Evolutionary conservation across 1,139 yeast genomes (phyloP), one percentile per base, ranked within the genome.

Genomic region (Suhomyces chickasaworum): DNA sequence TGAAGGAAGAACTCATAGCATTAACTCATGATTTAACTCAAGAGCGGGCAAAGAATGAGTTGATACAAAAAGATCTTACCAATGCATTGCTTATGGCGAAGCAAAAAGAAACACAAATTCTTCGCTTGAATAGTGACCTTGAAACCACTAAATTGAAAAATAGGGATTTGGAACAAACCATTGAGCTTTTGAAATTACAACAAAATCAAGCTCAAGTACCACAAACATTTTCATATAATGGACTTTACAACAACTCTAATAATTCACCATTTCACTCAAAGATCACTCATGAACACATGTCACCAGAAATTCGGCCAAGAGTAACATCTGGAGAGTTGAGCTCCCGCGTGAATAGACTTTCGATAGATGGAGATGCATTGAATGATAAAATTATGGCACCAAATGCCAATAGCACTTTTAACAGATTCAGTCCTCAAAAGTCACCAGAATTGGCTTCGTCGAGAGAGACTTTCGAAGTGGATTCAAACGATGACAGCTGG

Each of bases 401-500:
- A 46, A 56, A 56, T 18, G 36, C 40, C n/a, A 48, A 45, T 34
- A 41, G 47, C 22, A 44, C 51, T 22, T 44, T 46, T 42, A 52
- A 50, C 40, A 51, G 59, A 15, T 53, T 49, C 36, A 64, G 64
- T 44, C 67, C 68, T 6, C 60, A 52, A 21, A 55, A 45, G 51
- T 54, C 46, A 41, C 56, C 39, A 37, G 44, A 50, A 37, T 49
- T 25, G 39, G 47, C 34, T 21, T 30, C 53, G 7, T 40, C 53
- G 3, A 55, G 64, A 58, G 56, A 70, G 49, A 48, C 59, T 6
- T 41, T 52, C 32, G 62, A 56, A 23, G 53, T 70, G 41, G 77
- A 75, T 44, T 44, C 52, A 8, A 77, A 75, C 44, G 89, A 83
- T 54, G 95, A 87, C 48, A 83, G 86, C 56, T 90, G 97, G 97